Conservation (phyloP, 139 green algal genomes). For the Coelastrella sp. region DNA sequence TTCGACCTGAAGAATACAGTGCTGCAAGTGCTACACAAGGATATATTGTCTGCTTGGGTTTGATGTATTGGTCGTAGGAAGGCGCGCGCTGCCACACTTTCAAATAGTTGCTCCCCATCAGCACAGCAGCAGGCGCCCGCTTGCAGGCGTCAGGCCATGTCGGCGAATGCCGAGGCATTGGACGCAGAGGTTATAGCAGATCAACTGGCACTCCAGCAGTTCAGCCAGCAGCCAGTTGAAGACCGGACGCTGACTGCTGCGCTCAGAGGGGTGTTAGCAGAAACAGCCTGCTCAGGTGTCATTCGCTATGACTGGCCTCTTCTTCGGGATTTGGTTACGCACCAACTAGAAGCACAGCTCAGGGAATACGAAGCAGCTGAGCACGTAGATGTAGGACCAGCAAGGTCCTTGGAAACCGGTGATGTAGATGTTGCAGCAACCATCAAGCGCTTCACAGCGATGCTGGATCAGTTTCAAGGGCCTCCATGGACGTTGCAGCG, state of each 20-base stretch:
- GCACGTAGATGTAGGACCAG: slow-evolving; percentile 26
- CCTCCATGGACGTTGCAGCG: slow-evolving; percentile 40
- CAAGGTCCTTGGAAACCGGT: background rate
- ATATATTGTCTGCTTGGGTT: too few relatives aligned
- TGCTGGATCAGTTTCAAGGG: background rate
- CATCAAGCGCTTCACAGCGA: background rate
- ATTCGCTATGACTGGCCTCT: slow-evolving; percentile 24
- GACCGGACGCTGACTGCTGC: background rate
- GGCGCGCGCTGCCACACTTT: too few relatives aligned
- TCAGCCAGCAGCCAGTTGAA: background rate
- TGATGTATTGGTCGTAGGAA: too few relatives aligned
- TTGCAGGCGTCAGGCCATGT: background rate
- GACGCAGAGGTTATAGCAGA: background rate
- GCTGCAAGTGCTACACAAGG: too few relatives aligned
- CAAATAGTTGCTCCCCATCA: too few relatives aligned
- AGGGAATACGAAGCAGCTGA: slow-evolving; percentile 26
- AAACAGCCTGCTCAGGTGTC: slow-evolving; percentile 26
- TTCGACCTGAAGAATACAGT: too few relatives aligned
- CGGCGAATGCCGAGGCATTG: background rate
- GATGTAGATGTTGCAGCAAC: background rate
- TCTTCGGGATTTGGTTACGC: background rate
- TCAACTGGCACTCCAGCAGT: background rate
- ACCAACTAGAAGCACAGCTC: slow-evolving; percentile 12
- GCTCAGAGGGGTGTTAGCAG: slow-evolving; percentile 26
- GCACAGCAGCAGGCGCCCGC: too few relatives aligned